phyloP scores from a whole-genome alignment of 164 flowering plant species.

The Stephania yunnanensis region DNA sequence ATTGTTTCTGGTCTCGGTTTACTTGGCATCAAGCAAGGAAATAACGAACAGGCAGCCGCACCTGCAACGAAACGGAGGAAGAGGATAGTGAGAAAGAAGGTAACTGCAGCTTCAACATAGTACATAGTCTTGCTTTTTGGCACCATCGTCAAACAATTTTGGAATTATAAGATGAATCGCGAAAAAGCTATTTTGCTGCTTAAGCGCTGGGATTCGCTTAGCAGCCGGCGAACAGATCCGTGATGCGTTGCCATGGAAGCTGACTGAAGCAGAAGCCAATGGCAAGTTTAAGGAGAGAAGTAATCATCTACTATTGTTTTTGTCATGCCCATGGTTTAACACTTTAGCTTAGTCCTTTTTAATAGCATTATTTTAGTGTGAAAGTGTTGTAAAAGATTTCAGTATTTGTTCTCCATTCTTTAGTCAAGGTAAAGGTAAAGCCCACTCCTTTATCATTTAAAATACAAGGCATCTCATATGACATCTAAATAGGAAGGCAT shows the following conservation, averaged over 20 bases:
- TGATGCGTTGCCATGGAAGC: background rate
- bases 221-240: background rate
- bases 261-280: background rate
- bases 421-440: background rate
- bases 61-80: constrained; percentile 76
- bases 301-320: background rate
- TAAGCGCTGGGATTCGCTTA: background rate
- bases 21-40: constrained; percentile 67
- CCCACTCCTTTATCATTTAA: background rate
- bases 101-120: constrained; percentile 33
- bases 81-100: constrained; percentile 72
- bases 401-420: background rate
- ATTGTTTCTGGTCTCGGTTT: constrained; percentile 78
- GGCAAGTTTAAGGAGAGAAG: background rate
- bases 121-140: background rate
- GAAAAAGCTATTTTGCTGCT: constrained; percentile 1
- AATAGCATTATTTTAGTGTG: background rate
- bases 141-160: constrained; percentile 28
- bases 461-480: background rate
- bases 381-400: background rate
- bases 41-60: constrained; percentile 32
- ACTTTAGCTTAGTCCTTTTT: background rate
- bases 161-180: constrained; percentile 14
- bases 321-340: background rate
- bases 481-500: background rate